Evolutionary conservation across 2,329 filamentous ascomycete genomes (phyloP).

Genomic region (Aureobasidium zeae): DNA sequence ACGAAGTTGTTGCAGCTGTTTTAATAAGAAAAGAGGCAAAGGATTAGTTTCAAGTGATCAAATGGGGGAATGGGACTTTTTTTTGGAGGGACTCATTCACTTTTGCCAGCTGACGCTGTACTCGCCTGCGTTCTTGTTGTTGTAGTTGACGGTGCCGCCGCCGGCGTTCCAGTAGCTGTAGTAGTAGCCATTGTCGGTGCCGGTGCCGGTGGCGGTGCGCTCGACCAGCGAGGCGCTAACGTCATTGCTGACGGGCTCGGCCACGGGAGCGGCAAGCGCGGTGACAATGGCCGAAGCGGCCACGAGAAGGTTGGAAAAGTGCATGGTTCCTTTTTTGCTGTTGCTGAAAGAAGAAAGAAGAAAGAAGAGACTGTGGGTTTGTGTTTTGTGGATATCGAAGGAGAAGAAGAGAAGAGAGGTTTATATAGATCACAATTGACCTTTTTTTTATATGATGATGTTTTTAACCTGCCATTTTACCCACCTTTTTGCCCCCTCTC

Average conservation of each 20-base stretch:
- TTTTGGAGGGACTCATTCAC: no score
- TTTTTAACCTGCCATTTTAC: no score
- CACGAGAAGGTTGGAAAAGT: slow-evolving; percentile 13
- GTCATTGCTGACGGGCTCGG: slow-evolving; percentile 25
- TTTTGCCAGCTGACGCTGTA: slow-evolving; percentile 41
- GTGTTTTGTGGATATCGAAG: background rate
- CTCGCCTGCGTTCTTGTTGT: slow-evolving; percentile 42
- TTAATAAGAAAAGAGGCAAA: no score
- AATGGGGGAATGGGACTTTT: no score
- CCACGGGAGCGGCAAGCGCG: slow-evolving; percentile 31
- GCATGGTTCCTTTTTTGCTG: background rate
- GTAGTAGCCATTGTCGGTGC: slow-evolving; percentile 50
- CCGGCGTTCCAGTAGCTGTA: slow-evolving; percentile 53
- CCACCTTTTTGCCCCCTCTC: no score
- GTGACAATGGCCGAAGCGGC: slow-evolving; percentile 35
- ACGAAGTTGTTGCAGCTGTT: slow-evolving; percentile 46
- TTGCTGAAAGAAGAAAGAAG: background rate
- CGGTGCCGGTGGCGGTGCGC: slow-evolving; percentile 36
- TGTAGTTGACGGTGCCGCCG: slow-evolving; percentile 44
- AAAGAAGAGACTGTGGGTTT: background rate
- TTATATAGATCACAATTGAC: no score
- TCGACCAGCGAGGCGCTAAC: slow-evolving; percentile 22
- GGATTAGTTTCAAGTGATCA: no score
- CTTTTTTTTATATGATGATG: no score
- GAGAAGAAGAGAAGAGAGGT: no score